Evolutionary conservation across 1,284 basidiomycete genomes (phyloP).

Genomic region (Ceratobasidium sp.): DNA sequence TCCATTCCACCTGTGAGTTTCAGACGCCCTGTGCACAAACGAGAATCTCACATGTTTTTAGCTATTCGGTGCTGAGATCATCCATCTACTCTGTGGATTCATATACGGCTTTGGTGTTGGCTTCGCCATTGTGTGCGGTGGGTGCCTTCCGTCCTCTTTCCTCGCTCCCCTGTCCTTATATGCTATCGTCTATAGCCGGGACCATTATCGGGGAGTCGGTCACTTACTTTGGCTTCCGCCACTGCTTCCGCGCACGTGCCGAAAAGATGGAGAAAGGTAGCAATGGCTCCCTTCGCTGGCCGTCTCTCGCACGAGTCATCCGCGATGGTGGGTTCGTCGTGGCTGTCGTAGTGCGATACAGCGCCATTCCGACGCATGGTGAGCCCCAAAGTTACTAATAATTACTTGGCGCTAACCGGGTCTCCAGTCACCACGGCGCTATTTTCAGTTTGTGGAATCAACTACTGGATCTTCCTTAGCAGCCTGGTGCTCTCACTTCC

Average conservation of each 20-base stretch:
- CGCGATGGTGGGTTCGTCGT: conserved; percentile 41
- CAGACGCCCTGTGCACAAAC: background rate
- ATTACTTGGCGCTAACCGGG: background rate
- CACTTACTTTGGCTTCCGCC: conserved; percentile 32
- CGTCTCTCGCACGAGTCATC: conserved; percentile 34
- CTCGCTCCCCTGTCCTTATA: too few relatives aligned
- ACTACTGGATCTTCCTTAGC: conserved; percentile 12
- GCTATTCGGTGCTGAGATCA: conserved; percentile 42
- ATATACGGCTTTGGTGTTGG: conserved; percentile 25
- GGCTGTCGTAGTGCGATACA: conserved; percentile 19
- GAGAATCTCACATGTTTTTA: background rate
- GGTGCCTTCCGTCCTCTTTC: background rate
- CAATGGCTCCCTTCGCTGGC: conserved; percentile 21
- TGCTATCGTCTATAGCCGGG: background rate
- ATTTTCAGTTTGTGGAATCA: conserved; percentile 20
- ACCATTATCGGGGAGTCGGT: conserved; percentile 16
- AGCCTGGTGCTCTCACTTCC: conserved; percentile 29
- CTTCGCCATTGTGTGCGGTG: conserved; percentile 27
- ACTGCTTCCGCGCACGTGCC: conserved; percentile 26
- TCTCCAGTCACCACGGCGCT: conserved; percentile 29
- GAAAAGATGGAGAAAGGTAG: conserved; percentile 28
- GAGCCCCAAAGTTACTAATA: background rate
- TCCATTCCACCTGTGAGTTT: conserved; percentile 31
- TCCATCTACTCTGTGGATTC: conserved; percentile 31
- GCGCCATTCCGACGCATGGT: conserved; percentile 36